These are phyloP conservation scores for Hypoxylon subgilvum DNA, from an alignment of 495 filamentous ascomycete genomes.

Conservation along the genomic window DNA sequence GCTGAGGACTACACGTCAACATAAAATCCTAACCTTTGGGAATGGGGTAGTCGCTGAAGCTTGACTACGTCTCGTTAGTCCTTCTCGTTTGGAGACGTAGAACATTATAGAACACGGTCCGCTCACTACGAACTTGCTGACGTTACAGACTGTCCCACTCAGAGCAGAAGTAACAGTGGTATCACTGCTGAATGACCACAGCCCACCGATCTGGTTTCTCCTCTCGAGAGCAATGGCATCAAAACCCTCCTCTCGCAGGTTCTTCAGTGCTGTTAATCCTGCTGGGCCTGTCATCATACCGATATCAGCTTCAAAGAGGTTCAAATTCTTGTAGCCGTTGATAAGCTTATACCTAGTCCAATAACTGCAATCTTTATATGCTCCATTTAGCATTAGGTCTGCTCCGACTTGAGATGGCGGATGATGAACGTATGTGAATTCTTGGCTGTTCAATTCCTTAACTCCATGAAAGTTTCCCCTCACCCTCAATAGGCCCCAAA, in stretches of 20 bases:
- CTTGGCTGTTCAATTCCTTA: background rate
- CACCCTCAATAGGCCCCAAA: too few relatives aligned
- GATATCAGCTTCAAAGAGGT: background rate
- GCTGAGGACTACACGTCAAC: too few relatives aligned
- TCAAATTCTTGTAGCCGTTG: background rate
- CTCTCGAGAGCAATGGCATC: slow-evolving; percentile 28
- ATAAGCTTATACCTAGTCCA: slow-evolving; percentile 15
- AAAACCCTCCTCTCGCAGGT: slow-evolving; percentile 31
- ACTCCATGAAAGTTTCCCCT: too few relatives aligned
- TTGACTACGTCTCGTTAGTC: slow-evolving; percentile 7
- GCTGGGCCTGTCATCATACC: slow-evolving; percentile 11
- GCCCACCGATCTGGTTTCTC: slow-evolving; percentile 27
- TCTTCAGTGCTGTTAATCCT: slow-evolving; percentile 28
- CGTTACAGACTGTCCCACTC: slow-evolving; percentile 24
- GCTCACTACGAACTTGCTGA: slow-evolving; percentile 26
- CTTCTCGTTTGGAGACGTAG: background rate
- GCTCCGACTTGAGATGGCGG: too few relatives aligned
- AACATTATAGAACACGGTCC: background rate
- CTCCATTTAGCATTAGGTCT: background rate
- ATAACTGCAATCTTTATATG: slow-evolving; percentile 21
- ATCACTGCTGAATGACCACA: slow-evolving; percentile 25
- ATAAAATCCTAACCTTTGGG: slow-evolving; percentile 7
- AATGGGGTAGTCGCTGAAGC: slow-evolving; percentile 26
- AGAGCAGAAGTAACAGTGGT: slow-evolving; percentile 15
- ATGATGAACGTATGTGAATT: background rate